These are phyloP conservation scores for Aspergillus brasiliensis DNA, from an alignment of 2,329 filamentous ascomycete species.

Conservation along the genomic window DNA sequence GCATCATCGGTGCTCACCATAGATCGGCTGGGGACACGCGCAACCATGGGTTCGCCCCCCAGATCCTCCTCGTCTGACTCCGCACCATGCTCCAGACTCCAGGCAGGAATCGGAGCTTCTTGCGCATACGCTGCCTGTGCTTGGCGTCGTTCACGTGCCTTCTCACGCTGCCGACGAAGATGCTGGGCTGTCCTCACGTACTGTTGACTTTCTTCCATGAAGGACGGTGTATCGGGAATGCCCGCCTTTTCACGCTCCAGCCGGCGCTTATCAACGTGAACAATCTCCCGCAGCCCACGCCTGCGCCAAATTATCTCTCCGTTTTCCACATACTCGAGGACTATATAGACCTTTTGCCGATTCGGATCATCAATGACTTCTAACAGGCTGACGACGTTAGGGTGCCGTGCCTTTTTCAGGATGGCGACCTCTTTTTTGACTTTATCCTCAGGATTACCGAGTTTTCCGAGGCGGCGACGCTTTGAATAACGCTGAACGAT, in stretches of 20 bases:
- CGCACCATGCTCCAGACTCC: slow-evolving; percentile 81
- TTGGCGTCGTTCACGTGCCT: slow-evolving; percentile 62
- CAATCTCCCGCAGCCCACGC: slow-evolving; percentile 81
- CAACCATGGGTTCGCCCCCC: slow-evolving; percentile 32
- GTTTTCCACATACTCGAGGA: slow-evolving; percentile 90
- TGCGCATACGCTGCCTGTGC: slow-evolving; percentile 59
- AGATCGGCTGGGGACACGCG: slow-evolving; percentile 38
- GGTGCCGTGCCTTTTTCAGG: slow-evolving; percentile 94
- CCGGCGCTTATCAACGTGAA: slow-evolving; percentile 76
- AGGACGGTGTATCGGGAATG: slow-evolving; percentile 66
- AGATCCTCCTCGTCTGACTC: slow-evolving; percentile 55
- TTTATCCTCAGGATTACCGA: slow-evolving; percentile 68
- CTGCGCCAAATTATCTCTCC: slow-evolving; percentile 95
- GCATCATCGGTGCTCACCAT: slow-evolving; percentile 52
- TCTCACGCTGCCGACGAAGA: slow-evolving; percentile 51
- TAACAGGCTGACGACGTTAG: slow-evolving; percentile 92
- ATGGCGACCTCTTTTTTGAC: slow-evolving; percentile 97
- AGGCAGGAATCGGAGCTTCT: slow-evolving; percentile 62
- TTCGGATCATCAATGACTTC: slow-evolving; percentile 98
- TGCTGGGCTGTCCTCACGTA: slow-evolving; percentile 42
- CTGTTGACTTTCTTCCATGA: slow-evolving; percentile 47
- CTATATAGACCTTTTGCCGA: slow-evolving; percentile 96
- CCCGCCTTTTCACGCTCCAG: slow-evolving; percentile 75
- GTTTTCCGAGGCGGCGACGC: slow-evolving; percentile 80
- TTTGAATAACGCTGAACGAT: slow-evolving; percentile 97